A percentile compares a stretch with the other conserved stretches of the same genome.
These are phyloP conservation scores for Parathielavia hyrcaniae DNA, from an alignment of 495 filamentous ascomycete species.

Conservation along the genomic window DNA sequence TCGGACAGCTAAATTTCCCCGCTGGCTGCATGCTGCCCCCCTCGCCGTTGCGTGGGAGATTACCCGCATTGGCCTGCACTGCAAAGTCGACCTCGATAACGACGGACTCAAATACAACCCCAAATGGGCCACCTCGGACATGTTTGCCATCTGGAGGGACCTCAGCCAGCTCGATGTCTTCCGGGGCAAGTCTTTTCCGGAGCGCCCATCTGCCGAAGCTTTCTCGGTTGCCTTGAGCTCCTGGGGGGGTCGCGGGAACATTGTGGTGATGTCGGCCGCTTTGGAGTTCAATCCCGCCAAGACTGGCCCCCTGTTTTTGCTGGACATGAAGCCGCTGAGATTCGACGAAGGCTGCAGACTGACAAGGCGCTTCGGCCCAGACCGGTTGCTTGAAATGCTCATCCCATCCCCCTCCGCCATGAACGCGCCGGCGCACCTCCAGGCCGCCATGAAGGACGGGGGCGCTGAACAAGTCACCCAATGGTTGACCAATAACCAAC, in stretches of 20 bases:
- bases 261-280: slow-evolving; percentile 34
- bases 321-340: slow-evolving; percentile 37
- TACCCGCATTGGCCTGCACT: slow-evolving; percentile 40
- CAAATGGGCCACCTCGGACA: slow-evolving; percentile 30
- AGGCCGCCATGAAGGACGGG: slow-evolving; percentile 6
- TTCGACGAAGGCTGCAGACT: slow-evolving; percentile 41
- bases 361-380: slow-evolving; percentile 42
- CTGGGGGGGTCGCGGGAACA: slow-evolving; percentile 31
- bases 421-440: slow-evolving; percentile 21
- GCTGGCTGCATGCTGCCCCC: slow-evolving; percentile 34
- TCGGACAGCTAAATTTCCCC: slow-evolving; percentile 33
- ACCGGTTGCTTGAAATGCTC: slow-evolving; percentile 43
- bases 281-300: slow-evolving; percentile 31
- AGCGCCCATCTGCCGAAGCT: slow-evolving; percentile 31
- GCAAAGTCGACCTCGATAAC: slow-evolving; percentile 33
- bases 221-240: slow-evolving; percentile 33
- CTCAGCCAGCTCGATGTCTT: slow-evolving; percentile 32
- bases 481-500: slow-evolving; percentile 36
- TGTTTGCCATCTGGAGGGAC: slow-evolving; percentile 31
- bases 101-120: slow-evolving; percentile 33
- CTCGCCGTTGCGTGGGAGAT: slow-evolving; percentile 45
- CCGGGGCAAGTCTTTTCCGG: slow-evolving; percentile 39
- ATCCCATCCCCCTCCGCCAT: slow-evolving; percentile 30
- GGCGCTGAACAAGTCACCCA: slow-evolving; percentile 34
- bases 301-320: slow-evolving; percentile 32